Evolutionary conservation across 2,329 filamentous ascomycete genomes (phyloP).

Genomic region (Chalaropsis ovoidea): DNA sequence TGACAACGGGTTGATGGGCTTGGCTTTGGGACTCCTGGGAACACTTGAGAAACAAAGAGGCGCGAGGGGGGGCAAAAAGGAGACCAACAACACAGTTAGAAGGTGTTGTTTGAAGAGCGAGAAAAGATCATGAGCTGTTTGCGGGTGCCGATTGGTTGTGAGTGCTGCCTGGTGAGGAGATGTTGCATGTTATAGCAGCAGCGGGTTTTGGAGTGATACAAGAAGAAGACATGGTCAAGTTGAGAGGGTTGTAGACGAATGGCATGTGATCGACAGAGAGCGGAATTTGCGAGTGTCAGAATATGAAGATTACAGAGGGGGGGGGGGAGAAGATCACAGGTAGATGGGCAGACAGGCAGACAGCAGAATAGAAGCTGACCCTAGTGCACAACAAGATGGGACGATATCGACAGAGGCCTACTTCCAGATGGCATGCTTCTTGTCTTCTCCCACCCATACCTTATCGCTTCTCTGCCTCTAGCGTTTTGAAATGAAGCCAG

Average conservation of each 20-base stretch:
- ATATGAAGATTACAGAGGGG: no score
- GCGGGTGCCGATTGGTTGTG: background rate
- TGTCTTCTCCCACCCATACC: no score
- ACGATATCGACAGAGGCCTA: background rate
- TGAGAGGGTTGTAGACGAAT: background rate
- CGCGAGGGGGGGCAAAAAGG: background rate
- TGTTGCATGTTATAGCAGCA: background rate
- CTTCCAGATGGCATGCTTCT: no score
- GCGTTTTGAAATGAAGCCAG: background rate
- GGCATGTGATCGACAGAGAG: background rate
- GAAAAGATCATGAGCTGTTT: background rate
- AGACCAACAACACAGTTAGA: no score
- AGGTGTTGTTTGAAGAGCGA: background rate
- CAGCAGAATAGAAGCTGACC: no score
- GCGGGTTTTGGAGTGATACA: background rate
- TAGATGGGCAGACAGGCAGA: no score
- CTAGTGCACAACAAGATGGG: background rate
- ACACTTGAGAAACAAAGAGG: background rate
- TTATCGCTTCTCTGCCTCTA: no score
- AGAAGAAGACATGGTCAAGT: background rate
- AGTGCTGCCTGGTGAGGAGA: background rate
- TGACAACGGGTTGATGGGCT: background rate
- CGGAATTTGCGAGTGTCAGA: background rate
- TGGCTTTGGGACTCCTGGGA: background rate
- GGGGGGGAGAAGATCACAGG: background rate